Conservation (phyloP, 495 filamentous ascomycete species). For the Glonium stellatum region DNA sequence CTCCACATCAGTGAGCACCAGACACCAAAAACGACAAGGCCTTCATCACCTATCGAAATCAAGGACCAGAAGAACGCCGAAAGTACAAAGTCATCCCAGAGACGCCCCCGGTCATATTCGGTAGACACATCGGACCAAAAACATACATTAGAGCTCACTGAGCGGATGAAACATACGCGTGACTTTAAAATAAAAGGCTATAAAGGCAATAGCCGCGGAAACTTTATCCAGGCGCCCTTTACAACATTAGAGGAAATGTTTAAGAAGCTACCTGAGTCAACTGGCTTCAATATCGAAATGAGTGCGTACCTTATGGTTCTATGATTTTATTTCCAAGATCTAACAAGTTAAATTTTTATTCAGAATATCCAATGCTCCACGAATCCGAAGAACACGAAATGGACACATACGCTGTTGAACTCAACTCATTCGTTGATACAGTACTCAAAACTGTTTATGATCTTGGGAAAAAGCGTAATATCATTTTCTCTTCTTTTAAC, state of each 20-base stretch:
- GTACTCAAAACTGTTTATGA: conserved; percentile 84
- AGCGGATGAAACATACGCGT: conserved; percentile 94
- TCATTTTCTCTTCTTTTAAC: conserved; percentile 95
- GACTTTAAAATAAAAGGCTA: conserved; percentile 90
- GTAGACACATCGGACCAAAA: conserved; percentile 36
- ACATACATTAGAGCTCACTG: conserved; percentile 46
- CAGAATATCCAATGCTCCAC: conserved; percentile 87
- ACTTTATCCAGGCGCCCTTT: conserved; percentile 90
- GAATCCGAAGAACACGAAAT: conserved; percentile 93
- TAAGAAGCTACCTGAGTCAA: conserved; percentile 64
- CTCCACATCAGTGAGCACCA: conserved; percentile 68
- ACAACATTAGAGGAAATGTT: conserved; percentile 93
- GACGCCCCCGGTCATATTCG: conserved; percentile 32
- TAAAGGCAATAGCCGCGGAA: conserved; percentile 90
- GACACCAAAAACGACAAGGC: conserved; percentile 38
- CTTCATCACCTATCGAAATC: conserved; percentile 40
- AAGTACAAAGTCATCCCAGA: conserved; percentile 1
- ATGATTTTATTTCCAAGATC: neutral
- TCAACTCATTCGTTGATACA: conserved; percentile 95
- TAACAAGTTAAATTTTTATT: neutral
- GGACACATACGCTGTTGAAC: conserved; percentile 94
- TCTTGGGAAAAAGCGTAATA: conserved; percentile 61
- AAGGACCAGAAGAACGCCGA: conserved; percentile 6
- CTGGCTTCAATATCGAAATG: conserved; percentile 98
- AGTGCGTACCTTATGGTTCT: conserved; percentile 33